Percentiles rank a stretch among this genome's conserved stretches.
Evolutionary conservation across 2,329 filamentous ascomycete species (phyloP).

Genomic region (Cercospora citrullina): DNA sequence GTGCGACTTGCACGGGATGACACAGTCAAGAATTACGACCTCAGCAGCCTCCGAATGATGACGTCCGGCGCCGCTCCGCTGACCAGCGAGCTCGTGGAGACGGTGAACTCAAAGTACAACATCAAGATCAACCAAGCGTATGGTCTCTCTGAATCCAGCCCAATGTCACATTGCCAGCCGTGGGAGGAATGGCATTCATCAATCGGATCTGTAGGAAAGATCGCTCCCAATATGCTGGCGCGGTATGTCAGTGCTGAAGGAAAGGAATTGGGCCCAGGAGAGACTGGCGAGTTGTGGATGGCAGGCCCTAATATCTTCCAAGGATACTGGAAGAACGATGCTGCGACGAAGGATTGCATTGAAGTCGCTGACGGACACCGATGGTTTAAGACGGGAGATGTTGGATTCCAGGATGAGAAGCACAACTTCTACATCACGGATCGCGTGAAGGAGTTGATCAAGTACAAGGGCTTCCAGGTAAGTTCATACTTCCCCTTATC

Average conservation of each 20-base stretch:
- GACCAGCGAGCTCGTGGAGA: constrained; percentile 74
- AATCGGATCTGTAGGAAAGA: constrained; percentile 74
- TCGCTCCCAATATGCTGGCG: constrained; percentile 76
- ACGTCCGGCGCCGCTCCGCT: constrained; percentile 87
- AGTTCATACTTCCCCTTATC: not conserved
- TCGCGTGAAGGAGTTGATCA: constrained; percentile 70
- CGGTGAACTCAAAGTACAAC: constrained; percentile 70
- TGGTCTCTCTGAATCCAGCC: constrained; percentile 67
- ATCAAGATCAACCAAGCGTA: constrained; percentile 89
- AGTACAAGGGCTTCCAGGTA: constrained; percentile 53
- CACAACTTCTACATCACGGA: constrained; percentile 91
- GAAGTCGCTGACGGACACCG: constrained; percentile 60
- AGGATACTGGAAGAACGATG: constrained; percentile 74
- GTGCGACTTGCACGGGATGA: constrained; percentile 78
- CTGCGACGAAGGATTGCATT: constrained; percentile 69
- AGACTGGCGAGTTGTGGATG: constrained; percentile 64
- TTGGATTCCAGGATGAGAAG: constrained; percentile 73
- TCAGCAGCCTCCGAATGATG: constrained; percentile 78
- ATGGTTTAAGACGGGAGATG: constrained; percentile 88
- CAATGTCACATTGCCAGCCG: constrained; percentile 45
- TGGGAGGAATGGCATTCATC: constrained; percentile 75
- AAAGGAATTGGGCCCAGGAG: constrained; percentile 61
- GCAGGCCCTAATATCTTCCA: constrained; percentile 78
- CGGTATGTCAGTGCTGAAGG: constrained; percentile 69
- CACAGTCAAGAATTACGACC: constrained; percentile 73